These are phyloP conservation scores for Aureobasidium sp. DNA, from an alignment of 2,329 filamentous ascomycete genomes.

Conservation along the genomic window DNA sequence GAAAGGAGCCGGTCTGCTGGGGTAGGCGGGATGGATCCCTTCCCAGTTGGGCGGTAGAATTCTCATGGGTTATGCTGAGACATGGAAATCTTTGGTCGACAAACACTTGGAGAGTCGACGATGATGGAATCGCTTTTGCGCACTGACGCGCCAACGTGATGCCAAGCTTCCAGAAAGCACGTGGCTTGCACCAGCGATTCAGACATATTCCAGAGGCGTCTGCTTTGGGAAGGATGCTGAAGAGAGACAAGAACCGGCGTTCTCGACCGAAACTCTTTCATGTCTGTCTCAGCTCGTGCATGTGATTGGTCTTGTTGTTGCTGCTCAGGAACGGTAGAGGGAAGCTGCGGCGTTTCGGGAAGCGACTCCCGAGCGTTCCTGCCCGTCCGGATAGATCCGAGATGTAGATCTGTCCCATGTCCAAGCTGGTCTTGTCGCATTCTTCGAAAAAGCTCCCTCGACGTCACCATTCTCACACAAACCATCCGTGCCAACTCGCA, in stretches of 20 bases:
- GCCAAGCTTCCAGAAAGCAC: neutral
- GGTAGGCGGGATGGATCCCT: slow-evolving; percentile 14
- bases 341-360: neutral
- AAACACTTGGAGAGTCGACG: neutral
- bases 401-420: neutral
- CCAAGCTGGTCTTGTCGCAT: neutral
- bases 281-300: neutral
- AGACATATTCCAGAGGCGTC: neutral
- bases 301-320: no score
- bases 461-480: neutral
- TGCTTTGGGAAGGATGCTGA: neutral
- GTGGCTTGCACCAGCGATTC: neutral
- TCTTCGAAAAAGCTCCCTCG: neutral
- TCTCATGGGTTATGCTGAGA: slow-evolving; percentile 12
- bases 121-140: neutral
- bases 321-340: neutral
- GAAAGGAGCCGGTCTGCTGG: slow-evolving; percentile 5
- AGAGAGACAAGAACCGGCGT: no score
- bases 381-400: slow-evolving; percentile 3
- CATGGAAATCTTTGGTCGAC: neutral
- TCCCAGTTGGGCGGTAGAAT: slow-evolving; percentile 14
- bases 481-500: neutral
- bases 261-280: no score
- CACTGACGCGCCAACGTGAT: neutral
- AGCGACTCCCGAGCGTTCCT: neutral